Evolutionary conservation across 257 asterid genomes (phyloP), one percentile per base, ranked within the genome.

Genomic region (Osmanthus fragrans): DNA sequence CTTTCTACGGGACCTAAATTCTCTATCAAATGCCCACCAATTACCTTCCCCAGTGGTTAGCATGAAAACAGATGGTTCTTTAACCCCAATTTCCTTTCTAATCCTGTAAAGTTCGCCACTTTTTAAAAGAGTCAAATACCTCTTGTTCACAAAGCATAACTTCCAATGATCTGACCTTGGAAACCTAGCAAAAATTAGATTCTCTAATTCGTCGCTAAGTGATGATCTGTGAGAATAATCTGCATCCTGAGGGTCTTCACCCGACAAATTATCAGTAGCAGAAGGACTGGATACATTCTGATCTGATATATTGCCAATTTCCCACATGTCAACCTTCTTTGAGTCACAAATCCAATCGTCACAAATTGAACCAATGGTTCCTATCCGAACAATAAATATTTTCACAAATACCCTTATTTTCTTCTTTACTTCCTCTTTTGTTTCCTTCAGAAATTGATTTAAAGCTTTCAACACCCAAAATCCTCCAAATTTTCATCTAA

Each of bases 241-340:
- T 89, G 93, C 94, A 90, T 92, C 97, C 96, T 90, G 96, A 87
- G 94, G 87, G 87, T 54, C 80, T 77, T 76, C 81, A 71, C 74
- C 56, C 7, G 70, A 83, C 63, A 69, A 69, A 30, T 37, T 73
- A 39, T 75, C 70, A 42, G 68, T 74, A 64, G 27, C 25, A 64
- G 67, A 45, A 32, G 77, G 65, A 49, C 69, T 68, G 4, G 60
- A 70, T n/a, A 34, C 60, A 7, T 60, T 76, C 70, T 73, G 75
- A 19, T 76, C 64, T 15, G 78, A 72, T 30, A 66, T 39, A 36
- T 78, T 83, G 19, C 70, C 37, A 21, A 65, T 66, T 30, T 56
- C 80, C 21, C 76, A 74, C 83, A 84, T 80, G 76, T 79, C 73
- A 68, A 74, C 69, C 81, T 71, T 81, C 81, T 79, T 87, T 0